Evolutionary conservation across 2,329 filamentous ascomycete genomes (phyloP), one percentile per base, ranked within the genome.

Genomic region (Thielaviopsis populi): DNA sequence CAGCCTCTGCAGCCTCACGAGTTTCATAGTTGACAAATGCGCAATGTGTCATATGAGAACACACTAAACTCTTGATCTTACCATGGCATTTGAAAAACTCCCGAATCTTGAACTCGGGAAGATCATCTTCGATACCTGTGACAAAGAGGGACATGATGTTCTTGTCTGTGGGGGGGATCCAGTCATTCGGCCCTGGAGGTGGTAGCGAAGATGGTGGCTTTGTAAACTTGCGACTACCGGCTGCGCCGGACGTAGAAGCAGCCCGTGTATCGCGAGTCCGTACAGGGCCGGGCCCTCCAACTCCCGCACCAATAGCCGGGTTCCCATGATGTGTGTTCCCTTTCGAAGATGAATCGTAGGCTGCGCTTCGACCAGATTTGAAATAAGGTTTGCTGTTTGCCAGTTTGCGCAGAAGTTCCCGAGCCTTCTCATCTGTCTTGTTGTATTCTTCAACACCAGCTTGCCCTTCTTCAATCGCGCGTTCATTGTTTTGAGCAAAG

Each of bases 401-500:
- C 54, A 99, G 76, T 63, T 90, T 80, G 68, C 89, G 82, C 66
- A 99, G 74, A 13, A 99, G 77, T 69, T 99, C 94, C 65, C 92
- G 82, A 2, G 91, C 94, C 75, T 97, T 97, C 72, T 97, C 92
- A 70, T 99, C 94, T 1, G 92, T 94, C 79, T 96, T 95, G 68
- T 95, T 91, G 72, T 96, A 97, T 68, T 89, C 91, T 72, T 97
- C 94, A 8, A 89, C 80, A 17, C 86, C 87, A 6, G 87, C 89
- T 68, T 88, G 81, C 1, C 94, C 94, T 69, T 97, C 91, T 71
- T 97, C 91, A 60, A 99, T 91, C 67, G 95, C 90, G 71, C 86
- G 88, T 76, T 97, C 92, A 74, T 97, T 91, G 72, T 97, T 94
- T 73, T 99, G 94, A 15, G 94, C 94, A 74, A 95, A 99, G 75